Percentiles rank a stretch among this genome's conserved stretches.
Evolutionary conservation across 108 stramenopile genomes (phyloP).

Genomic region (Mayamaea pseudoterrestris): DNA sequence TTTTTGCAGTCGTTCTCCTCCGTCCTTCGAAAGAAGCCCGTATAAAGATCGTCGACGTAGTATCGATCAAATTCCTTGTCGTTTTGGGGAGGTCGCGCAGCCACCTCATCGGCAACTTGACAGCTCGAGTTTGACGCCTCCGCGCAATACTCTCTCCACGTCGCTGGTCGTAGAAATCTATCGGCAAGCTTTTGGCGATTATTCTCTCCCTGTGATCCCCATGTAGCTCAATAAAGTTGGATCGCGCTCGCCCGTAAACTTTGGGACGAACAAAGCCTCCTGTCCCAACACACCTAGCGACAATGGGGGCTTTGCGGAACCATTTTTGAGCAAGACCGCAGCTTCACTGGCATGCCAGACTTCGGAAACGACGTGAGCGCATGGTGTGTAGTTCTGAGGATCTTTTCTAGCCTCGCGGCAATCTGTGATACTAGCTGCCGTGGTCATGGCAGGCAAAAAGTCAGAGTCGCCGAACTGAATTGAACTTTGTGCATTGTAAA

Average conservation of each 20-base stretch:
- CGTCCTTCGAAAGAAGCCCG: slow-evolving; percentile 22
- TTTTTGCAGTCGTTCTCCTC: slow-evolving; percentile 30
- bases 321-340: slow-evolving; percentile 1
- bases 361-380: slow-evolving; percentile 18
- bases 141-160: slow-evolving; percentile 12
- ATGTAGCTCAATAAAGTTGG: slow-evolving; percentile 16
- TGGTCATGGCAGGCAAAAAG: neutral
- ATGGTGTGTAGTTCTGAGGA: slow-evolving; percentile 9
- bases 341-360: slow-evolving; percentile 12
- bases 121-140: slow-evolving; percentile 1
- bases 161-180: slow-evolving; percentile 11
- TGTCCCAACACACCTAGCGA: slow-evolving; percentile 20
- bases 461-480: slow-evolving; percentile 6
- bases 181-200: slow-evolving; percentile 18
- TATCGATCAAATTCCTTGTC: slow-evolving; percentile 6
- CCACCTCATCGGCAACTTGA: slow-evolving; percentile 3
- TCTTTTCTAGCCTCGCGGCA: neutral
- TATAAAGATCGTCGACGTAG: slow-evolving; percentile 15
- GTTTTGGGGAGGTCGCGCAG: slow-evolving; percentile 4
- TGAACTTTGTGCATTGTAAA: slow-evolving; percentile 13
- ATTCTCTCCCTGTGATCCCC: slow-evolving; percentile 21
- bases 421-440: neutral
- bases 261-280: slow-evolving; percentile 20
- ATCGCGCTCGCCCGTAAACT: slow-evolving; percentile 9
- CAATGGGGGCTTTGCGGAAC: neutral